Base-by-base conservation (phyloP, 345 rosid genomes). In the Theobroma cacao region DNA sequence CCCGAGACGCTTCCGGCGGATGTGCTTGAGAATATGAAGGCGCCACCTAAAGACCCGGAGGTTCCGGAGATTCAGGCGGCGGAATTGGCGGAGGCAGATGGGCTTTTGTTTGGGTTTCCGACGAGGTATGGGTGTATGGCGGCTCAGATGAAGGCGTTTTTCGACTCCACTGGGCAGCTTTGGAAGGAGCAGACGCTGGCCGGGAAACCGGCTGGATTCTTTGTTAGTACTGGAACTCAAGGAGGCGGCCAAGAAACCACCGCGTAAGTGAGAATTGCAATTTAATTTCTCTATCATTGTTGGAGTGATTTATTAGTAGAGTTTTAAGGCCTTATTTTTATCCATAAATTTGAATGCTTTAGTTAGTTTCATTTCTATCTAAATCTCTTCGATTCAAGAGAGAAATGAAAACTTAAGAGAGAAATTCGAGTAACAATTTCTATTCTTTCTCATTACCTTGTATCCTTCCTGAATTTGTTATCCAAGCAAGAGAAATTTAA, bases 191-290 rank as follows among this genome's bases (percentile, higher is more conserved):
- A 89, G 84, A 86, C 84, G 75, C 93, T 94, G 4, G 94, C 93
- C 0, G 94, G 98, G 22, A 94, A 91, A 69, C 96, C 97, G 6
- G 96, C 94, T 24, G 97, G 97, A 0, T 92, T 94, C 85, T 92
- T 92, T 64, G 90, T 89, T 3, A 92, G 97, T 66, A 89, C 95
- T 7, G 97, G 97, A 3, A 91, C 97, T 18, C 97, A 92, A 66
- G 97, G 98, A 5, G 96, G 97, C 81, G 97, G 96, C 43, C 97
- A 94, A 80, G 98, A 92, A 83, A 92, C 98, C 26, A 92, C 91
- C 26, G 96, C 91, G 94, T 90, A 86, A 87, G 95, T 59, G 30
- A 1, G 3, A 41, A 17, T 6, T 63, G 4, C 30, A 20, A 1
- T 75, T 56, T 1, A 53, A 18, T n/a, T 34, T 34, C 31, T 47